Percentiles rank a stretch among this genome's conserved stretches.
Conservation (phyloP, 1,284 basidiomycete genomes). For the Ceratobasidium papillatum region DNA sequence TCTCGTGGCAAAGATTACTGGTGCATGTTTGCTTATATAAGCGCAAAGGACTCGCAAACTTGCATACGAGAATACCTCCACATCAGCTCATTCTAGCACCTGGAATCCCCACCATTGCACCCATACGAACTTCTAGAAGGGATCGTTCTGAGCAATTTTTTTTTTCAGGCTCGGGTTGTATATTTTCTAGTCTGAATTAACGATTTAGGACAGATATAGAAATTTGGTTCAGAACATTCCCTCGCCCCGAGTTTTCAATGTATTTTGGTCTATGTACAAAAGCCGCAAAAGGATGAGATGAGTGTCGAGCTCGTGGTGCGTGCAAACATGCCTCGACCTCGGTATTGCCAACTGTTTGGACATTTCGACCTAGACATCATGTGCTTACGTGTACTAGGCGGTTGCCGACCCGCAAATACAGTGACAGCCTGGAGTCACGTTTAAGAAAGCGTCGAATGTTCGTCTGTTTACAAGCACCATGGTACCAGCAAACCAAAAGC, state of each 20-base stretch:
- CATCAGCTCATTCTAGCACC: no score
- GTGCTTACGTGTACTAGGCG: slow-evolving; percentile 7
- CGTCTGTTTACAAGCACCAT: no score
- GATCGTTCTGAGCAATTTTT: not conserved
- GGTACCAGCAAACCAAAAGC: no score
- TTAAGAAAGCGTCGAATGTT: no score
- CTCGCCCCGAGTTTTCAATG: not conserved
- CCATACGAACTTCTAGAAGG: not conserved
- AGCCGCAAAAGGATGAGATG: not conserved
- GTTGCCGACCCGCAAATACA: slow-evolving; percentile 2
- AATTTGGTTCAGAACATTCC: not conserved
- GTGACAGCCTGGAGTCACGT: no score
- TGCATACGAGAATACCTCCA: no score
- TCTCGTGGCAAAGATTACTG: no score
- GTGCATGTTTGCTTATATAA: no score
- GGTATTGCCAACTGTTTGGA: not conserved
- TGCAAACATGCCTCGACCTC: not conserved
- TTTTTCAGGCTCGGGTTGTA: not conserved
- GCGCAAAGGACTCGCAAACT: no score
- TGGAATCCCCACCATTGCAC: no score
- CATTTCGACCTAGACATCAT: not conserved
- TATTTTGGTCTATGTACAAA: not conserved
- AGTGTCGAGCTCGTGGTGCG: no score
- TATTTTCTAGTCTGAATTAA: not conserved
- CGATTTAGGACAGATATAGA: not conserved